Conservation (phyloP, 164 flowering plant species). For the Umbilicus rupestris region DNA sequence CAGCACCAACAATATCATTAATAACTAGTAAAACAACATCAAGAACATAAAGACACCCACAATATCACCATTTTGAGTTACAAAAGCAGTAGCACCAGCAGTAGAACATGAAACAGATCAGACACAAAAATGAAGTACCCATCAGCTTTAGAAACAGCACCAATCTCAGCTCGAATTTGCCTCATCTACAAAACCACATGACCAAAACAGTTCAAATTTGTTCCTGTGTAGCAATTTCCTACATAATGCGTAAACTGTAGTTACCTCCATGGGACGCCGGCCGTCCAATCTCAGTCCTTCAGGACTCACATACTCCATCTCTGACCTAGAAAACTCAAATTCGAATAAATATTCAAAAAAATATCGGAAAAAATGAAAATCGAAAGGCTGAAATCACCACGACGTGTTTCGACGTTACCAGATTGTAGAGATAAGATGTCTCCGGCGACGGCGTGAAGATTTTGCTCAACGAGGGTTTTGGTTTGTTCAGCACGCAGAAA, state of each 20-base stretch:
- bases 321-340: background rate
- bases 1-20: background rate
- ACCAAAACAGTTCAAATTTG: background rate
- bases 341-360: too few relatives aligned
- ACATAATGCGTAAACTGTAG: background rate
- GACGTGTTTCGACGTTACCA: too few relatives aligned
- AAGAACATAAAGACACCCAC: background rate
- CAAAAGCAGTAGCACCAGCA: background rate
- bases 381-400: too few relatives aligned
- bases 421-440: too few relatives aligned
- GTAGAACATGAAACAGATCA: background rate
- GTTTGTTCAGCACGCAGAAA: too few relatives aligned
- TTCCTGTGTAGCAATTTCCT: background rate
- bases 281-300: conserved; percentile 95
- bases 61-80: background rate
- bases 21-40: background rate
- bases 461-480: too few relatives aligned
- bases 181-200: conserved; percentile 52
- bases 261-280: conserved; percentile 92
- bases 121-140: conserved; percentile 36
- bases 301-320: conserved; percentile 78
- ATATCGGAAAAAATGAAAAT: too few relatives aligned
- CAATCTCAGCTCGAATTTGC: conserved; percentile 73
- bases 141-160: conserved; percentile 76
- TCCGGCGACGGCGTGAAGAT: too few relatives aligned